Base-by-base conservation (phyloP, 2,329 filamentous ascomycete genomes). In the Aspergillus niger region DNA sequence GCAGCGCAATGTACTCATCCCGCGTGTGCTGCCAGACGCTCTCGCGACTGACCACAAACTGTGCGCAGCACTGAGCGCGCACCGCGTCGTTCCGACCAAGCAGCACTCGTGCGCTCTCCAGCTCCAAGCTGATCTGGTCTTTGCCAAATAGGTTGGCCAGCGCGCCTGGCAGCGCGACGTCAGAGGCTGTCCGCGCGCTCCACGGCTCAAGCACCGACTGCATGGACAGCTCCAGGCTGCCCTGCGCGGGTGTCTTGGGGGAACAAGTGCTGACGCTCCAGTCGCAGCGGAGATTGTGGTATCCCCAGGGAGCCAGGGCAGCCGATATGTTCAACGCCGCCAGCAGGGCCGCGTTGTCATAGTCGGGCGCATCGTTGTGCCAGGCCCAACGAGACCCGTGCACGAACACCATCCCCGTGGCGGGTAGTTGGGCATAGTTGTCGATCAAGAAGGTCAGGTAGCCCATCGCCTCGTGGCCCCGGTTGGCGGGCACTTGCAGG, bases 61-160 rank as follows among this genome's bases (percentile, higher is more conserved):
- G 84, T 10, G 83, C 83, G 72, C 83, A 86, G 67, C 84, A 86
- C 69, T 83, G 79, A 47, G 79, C 73, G 58, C 80, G 67, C 63
- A 83, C 38, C 59, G 79, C 68, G 77, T 82, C 69, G 71, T 74
- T 69, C 65, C 79, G 64, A 66, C 78, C 77, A 3, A 59, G 47
- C 58, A 81, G 66, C 13, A 49, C 53, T 7, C 43, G 53, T 5
- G n/a, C 28, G 26, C 22, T 17, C 38, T 28, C 36, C 38, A 32
- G n/a, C 22, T 55, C 20, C n/a, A 20, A 8, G 10, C 22, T 26
- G 1, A 49, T 62, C 26, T 68, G 64, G 13, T 73, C 65, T 61
- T 65, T 72, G 17, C 74, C 74, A 57, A 77, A 80, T 5, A 80
- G 54, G 2, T 67, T 57, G 6, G 62, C 69, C 7, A 80, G 62